These are phyloP conservation scores for Boletus speciosus DNA, from an alignment of 768 basidiomycete genomes.

Conservation along the genomic window DNA sequence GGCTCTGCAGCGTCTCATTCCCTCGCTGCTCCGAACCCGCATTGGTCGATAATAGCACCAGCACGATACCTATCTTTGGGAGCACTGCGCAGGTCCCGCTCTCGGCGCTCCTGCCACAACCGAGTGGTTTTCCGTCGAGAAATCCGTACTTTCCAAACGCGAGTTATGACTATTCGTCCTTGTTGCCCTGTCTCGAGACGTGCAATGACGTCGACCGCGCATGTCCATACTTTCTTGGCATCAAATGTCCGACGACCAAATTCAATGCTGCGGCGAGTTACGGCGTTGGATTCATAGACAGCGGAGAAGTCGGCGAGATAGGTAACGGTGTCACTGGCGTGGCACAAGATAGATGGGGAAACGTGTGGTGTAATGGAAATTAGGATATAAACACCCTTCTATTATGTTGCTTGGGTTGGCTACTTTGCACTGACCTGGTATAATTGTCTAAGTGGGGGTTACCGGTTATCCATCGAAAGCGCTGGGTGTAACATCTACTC, in stretches of 20 bases:
- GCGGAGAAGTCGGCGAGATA: conserved; percentile 39
- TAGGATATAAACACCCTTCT: conserved; percentile 4
- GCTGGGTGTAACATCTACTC: conserved; percentile 63
- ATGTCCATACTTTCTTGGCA: conserved; percentile 71
- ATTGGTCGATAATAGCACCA: conserved; percentile 21
- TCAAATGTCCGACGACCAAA: conserved; percentile 57
- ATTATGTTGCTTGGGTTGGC: too few species aligned
- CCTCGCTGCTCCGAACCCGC: conserved; percentile 66
- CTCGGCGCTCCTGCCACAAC: conserved; percentile 48
- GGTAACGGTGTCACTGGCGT: conserved; percentile 50
- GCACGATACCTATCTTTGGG: conserved; percentile 10
- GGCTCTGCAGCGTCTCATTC: conserved; percentile 74
- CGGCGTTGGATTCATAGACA: conserved; percentile 73
- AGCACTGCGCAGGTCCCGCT: conserved; percentile 34
- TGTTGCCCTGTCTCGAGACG: conserved; percentile 77
- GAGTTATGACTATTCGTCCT: conserved; percentile 46
- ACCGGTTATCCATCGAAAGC: conserved; percentile 46
- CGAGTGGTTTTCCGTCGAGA: conserved; percentile 40
- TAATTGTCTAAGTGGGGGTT: conserved; percentile 13
- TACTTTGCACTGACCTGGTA: neutral
- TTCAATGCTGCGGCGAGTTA: conserved; percentile 71
- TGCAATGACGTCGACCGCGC: conserved; percentile 72
- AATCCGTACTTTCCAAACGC: conserved; percentile 48
- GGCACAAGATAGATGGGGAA: conserved; percentile 66
- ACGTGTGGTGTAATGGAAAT: conserved; percentile 68